Percentiles rank a stretch among this genome's conserved stretches.
Conservation (phyloP, 148 eudicot genomes). For the Rhododendron williamsianum region DNA sequence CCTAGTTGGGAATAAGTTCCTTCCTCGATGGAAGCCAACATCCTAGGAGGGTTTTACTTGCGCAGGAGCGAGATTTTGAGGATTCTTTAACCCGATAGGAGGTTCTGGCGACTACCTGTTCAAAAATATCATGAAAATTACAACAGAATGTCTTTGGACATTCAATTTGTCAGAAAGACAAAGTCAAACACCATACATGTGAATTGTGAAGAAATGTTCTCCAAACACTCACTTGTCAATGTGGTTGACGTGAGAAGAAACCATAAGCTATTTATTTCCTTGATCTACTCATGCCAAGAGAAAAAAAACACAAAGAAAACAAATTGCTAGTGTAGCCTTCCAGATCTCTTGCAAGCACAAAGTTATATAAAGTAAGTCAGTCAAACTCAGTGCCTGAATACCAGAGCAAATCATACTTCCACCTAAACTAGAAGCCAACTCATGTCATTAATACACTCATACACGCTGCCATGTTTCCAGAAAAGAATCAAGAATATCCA, state of each 20-base stretch:
- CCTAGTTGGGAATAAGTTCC: background rate
- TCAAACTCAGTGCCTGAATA: background rate
- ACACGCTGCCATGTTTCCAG: background rate
- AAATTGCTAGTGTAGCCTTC: background rate
- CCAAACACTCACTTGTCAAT: background rate
- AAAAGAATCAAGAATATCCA: background rate
- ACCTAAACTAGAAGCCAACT: conserved; percentile 3
- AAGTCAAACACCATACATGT: background rate
- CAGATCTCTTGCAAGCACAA: background rate
- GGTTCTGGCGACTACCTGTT: background rate
- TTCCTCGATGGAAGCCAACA: background rate
- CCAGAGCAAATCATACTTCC: background rate
- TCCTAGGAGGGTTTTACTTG: background rate
- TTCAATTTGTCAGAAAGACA: background rate
- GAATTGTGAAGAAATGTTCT: background rate
- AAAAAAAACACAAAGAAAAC: background rate
- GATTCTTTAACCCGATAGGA: background rate
- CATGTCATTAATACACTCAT: background rate
- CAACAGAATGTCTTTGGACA: background rate
- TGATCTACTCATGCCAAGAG: background rate
- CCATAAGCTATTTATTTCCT: background rate
- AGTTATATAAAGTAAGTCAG: background rate
- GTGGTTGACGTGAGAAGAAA: background rate
- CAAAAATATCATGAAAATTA: background rate
- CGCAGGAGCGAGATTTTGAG: background rate